Percentiles rank a stretch among this genome's conserved stretches.
Evolutionary conservation across 1,139 yeast species (phyloP).

Genomic region (Candida pseudoviswanathii): DNA sequence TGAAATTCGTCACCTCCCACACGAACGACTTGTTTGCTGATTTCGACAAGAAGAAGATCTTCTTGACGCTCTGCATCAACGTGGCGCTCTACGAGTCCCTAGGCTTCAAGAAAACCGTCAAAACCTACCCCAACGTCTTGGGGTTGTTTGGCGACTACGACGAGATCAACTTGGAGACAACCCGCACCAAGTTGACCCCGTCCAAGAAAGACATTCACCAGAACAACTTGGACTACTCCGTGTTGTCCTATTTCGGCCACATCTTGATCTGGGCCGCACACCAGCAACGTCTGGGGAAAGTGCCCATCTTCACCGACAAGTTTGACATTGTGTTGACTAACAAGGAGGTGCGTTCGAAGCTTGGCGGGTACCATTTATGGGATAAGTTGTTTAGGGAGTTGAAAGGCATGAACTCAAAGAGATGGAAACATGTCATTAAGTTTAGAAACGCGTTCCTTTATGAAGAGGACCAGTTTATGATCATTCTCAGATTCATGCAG

Average conservation of each 20-base stretch:
- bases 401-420: constrained; percentile 40
- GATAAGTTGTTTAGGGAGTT: constrained; percentile 40
- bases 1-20: constrained; percentile 31
- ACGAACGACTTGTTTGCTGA: constrained; percentile 31
- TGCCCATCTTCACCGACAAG: constrained; percentile 21
- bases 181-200: constrained; percentile 39
- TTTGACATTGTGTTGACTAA: constrained; percentile 24
- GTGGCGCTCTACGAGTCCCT: constrained; percentile 44
- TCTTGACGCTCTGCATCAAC: constrained; percentile 35
- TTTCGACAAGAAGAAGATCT: constrained; percentile 25
- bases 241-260: constrained; percentile 43
- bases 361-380: constrained; percentile 52
- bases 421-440: constrained; percentile 50
- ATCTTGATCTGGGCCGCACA: constrained; percentile 43
- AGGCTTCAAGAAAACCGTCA: constrained; percentile 36
- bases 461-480: constrained; percentile 47
- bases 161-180: constrained; percentile 38
- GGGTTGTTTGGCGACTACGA: constrained; percentile 35
- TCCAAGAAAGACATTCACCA: constrained; percentile 38
- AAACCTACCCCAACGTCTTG: constrained; percentile 29
- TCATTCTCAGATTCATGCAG: constrained; percentile 41
- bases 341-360: constrained; percentile 23
- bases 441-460: constrained; percentile 41
- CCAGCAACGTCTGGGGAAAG: constrained; percentile 25
- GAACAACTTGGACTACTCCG: constrained; percentile 43